phyloP scores from a whole-genome alignment of 108 stramenopile species.

The Cyclostephanos invisitatus region DNA sequence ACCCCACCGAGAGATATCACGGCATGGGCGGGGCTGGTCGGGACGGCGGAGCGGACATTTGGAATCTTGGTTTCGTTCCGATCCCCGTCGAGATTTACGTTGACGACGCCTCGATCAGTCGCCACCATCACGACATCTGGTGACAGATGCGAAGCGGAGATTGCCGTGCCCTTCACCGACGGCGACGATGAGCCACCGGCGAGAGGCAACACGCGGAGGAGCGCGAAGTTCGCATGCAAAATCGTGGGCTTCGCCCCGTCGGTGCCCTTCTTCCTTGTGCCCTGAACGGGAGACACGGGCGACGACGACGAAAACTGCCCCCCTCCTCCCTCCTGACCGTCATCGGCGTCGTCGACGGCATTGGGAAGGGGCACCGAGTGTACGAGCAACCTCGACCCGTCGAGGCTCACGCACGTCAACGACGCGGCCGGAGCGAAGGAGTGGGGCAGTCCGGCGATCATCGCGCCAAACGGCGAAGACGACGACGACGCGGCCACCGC shows the following conservation, averaged over 20 bases:
- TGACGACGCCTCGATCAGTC: constrained; percentile 36
- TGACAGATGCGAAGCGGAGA: constrained; percentile 22
- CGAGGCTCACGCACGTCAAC: constrained; percentile 37
- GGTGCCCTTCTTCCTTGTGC: constrained; percentile 8
- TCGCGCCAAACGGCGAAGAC: constrained; percentile 6
- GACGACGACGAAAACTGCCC: constrained; percentile 8
- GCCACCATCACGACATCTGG: constrained; percentile 33
- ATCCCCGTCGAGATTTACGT: constrained; percentile 26
- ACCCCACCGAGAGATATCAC: constrained; percentile 25
- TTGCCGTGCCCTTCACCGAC: constrained; percentile 4
- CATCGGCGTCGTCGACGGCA: constrained; percentile 13
- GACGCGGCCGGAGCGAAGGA: constrained; percentile 20
- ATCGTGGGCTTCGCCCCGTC: constrained; percentile 15
- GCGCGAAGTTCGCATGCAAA: constrained; percentile 18
- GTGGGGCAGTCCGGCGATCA: constrained; percentile 30
- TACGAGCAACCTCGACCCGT: constrained; percentile 33
- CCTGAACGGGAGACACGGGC: constrained; percentile 4
- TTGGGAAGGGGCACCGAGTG: constrained; percentile 36
- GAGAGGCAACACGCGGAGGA: constrained; percentile 17
- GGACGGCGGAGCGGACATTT: constrained; percentile 14
- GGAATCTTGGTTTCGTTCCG: background rate
- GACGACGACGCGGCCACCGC: constrained; percentile 16
- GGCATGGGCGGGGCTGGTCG: constrained; percentile 36
- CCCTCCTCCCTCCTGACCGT: background rate
- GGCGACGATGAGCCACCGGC: constrained; percentile 5